Evolutionary conservation across 768 basidiomycete genomes (phyloP).

Genomic region (Rubroboletus satanas): DNA sequence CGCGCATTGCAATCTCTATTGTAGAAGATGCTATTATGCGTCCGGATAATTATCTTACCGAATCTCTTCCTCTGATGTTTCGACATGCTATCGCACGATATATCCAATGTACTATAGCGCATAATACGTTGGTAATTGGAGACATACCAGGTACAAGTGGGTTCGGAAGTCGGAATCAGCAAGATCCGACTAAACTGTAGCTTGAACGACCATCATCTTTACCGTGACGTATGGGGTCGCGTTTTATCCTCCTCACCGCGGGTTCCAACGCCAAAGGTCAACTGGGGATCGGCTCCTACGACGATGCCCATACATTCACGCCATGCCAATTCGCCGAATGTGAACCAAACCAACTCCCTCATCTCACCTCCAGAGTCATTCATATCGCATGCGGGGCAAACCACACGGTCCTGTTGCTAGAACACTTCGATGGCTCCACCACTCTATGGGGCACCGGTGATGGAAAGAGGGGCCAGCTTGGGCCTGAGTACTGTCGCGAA

Average conservation of each 20-base stretch:
- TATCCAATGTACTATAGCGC: conserved; percentile 21
- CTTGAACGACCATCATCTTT: neutral
- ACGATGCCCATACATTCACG: conserved; percentile 40
- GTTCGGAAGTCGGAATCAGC: neutral
- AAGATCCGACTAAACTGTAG: neutral
- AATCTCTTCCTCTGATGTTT: conserved; percentile 12
- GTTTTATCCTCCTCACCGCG: conserved; percentile 34
- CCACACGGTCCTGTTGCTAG: conserved; percentile 68
- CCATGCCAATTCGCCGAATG: conserved; percentile 33
- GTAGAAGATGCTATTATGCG: neutral
- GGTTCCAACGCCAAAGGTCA: conserved; percentile 52
- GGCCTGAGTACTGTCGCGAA: conserved; percentile 32
- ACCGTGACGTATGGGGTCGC: neutral
- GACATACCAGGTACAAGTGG: neutral
- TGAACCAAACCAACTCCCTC: conserved; percentile 23
- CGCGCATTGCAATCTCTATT: neutral
- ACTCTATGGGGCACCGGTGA: conserved; percentile 78
- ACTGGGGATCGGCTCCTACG: conserved; percentile 36
- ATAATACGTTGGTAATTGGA: neutral
- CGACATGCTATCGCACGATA: conserved; percentile 5
- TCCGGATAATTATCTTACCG: conserved; percentile 11
- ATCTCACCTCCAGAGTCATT: conserved; percentile 32
- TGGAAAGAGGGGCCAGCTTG: conserved; percentile 69
- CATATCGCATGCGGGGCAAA: conserved; percentile 70
- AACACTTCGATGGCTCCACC: conserved; percentile 27